Percentiles rank a stretch among this genome's conserved stretches.
Conservation (phyloP, 2,329 filamentous ascomycete genomes). For the Sordariomycetes sp. region DNA sequence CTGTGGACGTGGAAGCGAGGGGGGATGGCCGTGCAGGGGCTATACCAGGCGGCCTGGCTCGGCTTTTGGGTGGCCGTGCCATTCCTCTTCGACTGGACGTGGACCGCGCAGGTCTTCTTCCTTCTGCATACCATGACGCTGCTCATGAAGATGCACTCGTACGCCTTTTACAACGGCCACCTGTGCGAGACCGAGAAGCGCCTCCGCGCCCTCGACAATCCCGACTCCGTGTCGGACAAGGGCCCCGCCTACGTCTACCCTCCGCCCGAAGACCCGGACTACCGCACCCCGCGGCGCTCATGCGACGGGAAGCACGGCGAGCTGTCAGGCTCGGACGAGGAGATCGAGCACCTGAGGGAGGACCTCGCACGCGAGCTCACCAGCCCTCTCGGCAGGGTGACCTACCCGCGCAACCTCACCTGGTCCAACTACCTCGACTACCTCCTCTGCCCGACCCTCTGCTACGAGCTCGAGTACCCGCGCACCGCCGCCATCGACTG, state of each 20-base stretch:
- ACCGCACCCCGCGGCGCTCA: neutral
- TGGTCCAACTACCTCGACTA: constrained; percentile 76
- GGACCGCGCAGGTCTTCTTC: constrained; percentile 95
- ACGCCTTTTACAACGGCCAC: constrained; percentile 96
- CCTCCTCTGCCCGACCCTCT: constrained; percentile 85
- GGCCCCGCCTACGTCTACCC: constrained; percentile 69
- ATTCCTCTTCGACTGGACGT: constrained; percentile 81
- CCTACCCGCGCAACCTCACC: constrained; percentile 83
- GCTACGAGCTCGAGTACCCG: constrained; percentile 96
- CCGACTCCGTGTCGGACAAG: constrained; percentile 46
- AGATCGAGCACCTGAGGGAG: constrained; percentile 63
- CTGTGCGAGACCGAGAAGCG: constrained; percentile 78
- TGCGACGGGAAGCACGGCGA: constrained; percentile 7
- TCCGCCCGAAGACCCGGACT: constrained; percentile 3
- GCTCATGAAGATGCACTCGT: constrained; percentile 99
- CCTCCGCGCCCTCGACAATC: constrained; percentile 67
- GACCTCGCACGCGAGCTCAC: constrained; percentile 85
- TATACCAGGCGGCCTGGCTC: constrained; percentile 74
- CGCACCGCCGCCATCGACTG: constrained; percentile 66
- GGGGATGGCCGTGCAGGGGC: constrained; percentile 74
- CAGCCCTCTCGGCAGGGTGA: constrained; percentile 78
- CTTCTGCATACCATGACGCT: constrained; percentile 83
- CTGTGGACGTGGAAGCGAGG: constrained; percentile 61
- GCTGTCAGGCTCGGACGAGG: constrained; percentile 24
- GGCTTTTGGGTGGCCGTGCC: constrained; percentile 74